Percentiles rank a stretch among this genome's conserved stretches.
phyloP scores from a whole-genome alignment of 805 yeast species.

The Saturnispora mendoncae region DNA sequence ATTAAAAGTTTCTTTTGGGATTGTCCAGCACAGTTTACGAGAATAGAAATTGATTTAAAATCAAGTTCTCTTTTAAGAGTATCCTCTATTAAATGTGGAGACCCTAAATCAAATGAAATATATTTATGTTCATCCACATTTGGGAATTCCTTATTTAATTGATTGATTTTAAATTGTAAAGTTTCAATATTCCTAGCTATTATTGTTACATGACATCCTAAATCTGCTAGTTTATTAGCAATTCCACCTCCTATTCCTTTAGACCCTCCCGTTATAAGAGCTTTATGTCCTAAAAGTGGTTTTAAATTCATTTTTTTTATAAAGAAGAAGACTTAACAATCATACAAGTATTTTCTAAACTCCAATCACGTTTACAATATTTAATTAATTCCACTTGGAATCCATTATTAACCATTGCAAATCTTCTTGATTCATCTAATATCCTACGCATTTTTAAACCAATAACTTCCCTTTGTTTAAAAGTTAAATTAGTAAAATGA shows the following conservation, averaged over 20 bases:
- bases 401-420: constrained; percentile 35
- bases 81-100: constrained; percentile 4
- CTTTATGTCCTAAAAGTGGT: constrained; percentile 23
- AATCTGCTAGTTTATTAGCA: constrained; percentile 38
- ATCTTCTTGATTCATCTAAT: constrained; percentile 62
- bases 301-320: neutral
- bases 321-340: constrained; percentile 14
- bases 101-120: constrained; percentile 29
- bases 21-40: constrained; percentile 62
- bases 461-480: constrained; percentile 42
- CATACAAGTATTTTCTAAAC: constrained; percentile 52
- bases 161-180: constrained; percentile 25
- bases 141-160: constrained; percentile 17
- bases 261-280: constrained; percentile 61
- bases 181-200: constrained; percentile 38
- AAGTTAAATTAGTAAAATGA: constrained; percentile 40
- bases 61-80: constrained; percentile 12
- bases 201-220: constrained; percentile 46
- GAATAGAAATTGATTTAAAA: constrained; percentile 33
- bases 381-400: constrained; percentile 43
- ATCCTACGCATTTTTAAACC: constrained; percentile 67
- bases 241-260: constrained; percentile 57
- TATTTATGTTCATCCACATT: constrained; percentile 23
- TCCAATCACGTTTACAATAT: constrained; percentile 49
- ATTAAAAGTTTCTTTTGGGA: constrained; percentile 48